Conservation (phyloP, 257 asterid species). For the Solanum bulbocastanum region DNA sequence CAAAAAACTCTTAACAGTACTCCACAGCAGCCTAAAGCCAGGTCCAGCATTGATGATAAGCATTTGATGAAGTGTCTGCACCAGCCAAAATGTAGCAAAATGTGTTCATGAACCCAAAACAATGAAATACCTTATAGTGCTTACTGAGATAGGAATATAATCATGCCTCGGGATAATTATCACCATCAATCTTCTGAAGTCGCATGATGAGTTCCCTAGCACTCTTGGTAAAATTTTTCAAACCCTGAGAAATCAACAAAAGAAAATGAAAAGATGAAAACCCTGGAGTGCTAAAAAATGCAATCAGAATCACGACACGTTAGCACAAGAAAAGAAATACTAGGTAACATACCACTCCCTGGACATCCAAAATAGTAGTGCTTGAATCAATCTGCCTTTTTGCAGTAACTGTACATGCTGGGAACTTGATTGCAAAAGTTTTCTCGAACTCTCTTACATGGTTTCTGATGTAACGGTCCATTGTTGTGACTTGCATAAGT, state of each 20-base stretch:
- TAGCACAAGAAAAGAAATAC: neutral
- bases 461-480: constrained; percentile 65
- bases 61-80: constrained; percentile 85
- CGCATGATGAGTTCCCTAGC: constrained; percentile 70
- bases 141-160: constrained; percentile 8
- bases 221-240: constrained; percentile 59
- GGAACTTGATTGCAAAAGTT: constrained; percentile 69
- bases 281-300: neutral
- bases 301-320: neutral
- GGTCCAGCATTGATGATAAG: constrained; percentile 81
- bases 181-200: constrained; percentile 83
- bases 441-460: constrained; percentile 76
- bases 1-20: constrained; percentile 50
- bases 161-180: constrained; percentile 77
- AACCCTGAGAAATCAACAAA: constrained; percentile 38
- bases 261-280: neutral
- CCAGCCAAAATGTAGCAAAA: neutral
- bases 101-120: constrained; percentile 8
- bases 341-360: constrained; percentile 61
- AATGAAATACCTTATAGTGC: constrained; percentile 2
- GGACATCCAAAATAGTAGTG: constrained; percentile 80
- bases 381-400: constrained; percentile 83
- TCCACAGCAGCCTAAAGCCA: constrained; percentile 70
- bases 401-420: constrained; percentile 78
- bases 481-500: constrained; percentile 76